A percentile compares a stretch with the other conserved stretches of the same genome.
phyloP scores from a whole-genome alignment of 1,139 yeast genomes.

The Ashbya aceris region DNA sequence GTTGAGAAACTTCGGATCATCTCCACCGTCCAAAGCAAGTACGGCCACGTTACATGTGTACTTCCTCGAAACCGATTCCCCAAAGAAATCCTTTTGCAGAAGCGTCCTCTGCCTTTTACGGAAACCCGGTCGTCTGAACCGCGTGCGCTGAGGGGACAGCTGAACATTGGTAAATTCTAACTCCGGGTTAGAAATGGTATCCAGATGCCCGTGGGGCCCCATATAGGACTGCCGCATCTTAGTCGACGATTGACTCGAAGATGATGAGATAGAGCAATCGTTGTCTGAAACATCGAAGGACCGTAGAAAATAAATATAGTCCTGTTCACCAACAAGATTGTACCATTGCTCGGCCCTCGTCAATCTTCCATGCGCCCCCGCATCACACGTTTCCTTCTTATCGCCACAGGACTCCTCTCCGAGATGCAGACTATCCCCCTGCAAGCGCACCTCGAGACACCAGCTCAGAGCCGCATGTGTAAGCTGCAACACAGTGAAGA shows the following conservation, averaged over 20 bases:
- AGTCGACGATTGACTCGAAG: constrained; percentile 6
- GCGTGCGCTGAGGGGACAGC: background rate
- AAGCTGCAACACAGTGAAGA: constrained; percentile 34
- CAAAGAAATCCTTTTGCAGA: constrained; percentile 6
- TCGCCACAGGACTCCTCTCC: no score
- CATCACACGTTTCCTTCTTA: no score
- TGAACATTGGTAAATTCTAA: background rate
- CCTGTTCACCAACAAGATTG: background rate
- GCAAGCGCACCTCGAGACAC: background rate
- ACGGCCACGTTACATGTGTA: constrained; percentile 2
- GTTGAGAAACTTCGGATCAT: no score
- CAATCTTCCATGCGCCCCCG: no score
- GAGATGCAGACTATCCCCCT: no score
- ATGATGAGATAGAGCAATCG: constrained; percentile 3
- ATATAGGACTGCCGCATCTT: constrained; percentile 1
- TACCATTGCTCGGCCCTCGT: no score
- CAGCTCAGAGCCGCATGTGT: constrained; percentile 31
- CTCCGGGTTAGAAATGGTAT: background rate
- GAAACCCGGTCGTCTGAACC: constrained; percentile 1
- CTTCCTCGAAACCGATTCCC: background rate
- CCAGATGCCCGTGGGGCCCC: background rate
- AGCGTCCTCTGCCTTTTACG: constrained; percentile 5
- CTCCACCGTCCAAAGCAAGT: no score
- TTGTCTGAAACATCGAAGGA: constrained; percentile 7
- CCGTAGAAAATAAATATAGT: constrained; percentile 5